phyloP scores from a whole-genome alignment of 768 basidiomycete species.

The Phanerochaete carnosa region DNA sequence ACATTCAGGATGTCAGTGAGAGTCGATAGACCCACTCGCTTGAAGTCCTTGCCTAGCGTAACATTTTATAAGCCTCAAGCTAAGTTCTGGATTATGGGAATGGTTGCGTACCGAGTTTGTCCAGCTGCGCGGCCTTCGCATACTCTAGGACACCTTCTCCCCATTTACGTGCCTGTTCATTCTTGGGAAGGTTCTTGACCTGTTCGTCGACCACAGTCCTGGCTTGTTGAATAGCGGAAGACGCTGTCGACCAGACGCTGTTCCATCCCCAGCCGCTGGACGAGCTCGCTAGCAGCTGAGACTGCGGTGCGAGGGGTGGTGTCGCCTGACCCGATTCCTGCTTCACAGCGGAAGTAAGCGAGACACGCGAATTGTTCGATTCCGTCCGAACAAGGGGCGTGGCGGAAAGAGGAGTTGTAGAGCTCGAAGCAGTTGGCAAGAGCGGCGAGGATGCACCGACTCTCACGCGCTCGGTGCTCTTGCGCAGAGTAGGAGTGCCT shows the following conservation, averaged over 20 bases:
- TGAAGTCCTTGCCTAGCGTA: constrained; percentile 80
- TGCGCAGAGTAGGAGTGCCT: constrained; percentile 67
- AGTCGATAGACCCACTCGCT: constrained; percentile 82
- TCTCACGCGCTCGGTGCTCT: constrained; percentile 74
- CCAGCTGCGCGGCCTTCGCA: constrained; percentile 83
- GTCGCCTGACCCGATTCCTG: constrained; percentile 18
- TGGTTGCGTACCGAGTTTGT: constrained; percentile 70
- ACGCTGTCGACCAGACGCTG: constrained; percentile 85
- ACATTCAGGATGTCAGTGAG: constrained; percentile 91
- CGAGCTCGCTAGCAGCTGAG: constrained; percentile 1
- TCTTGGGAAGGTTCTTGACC: constrained; percentile 82
- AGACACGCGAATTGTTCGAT: constrained; percentile 18
- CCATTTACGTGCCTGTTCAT: constrained; percentile 88
- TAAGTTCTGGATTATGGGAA: neutral
- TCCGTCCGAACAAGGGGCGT: constrained; percentile 21
- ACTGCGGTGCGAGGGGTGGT: neutral
- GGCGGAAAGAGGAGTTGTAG: constrained; percentile 4
- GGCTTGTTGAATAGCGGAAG: constrained; percentile 84
- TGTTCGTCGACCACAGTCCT: constrained; percentile 88
- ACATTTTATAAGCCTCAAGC: neutral
- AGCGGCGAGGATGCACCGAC: constrained; percentile 44
- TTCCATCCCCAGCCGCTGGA: constrained; percentile 75
- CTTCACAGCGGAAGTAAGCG: constrained; percentile 13
- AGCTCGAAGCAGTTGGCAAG: constrained; percentile 34
- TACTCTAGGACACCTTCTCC: constrained; percentile 82